A percentile compares a stretch with the other conserved stretches of the same genome.
Conservation (phyloP, 352 stramenopile species). For the Peronospora farinosa region DNA sequence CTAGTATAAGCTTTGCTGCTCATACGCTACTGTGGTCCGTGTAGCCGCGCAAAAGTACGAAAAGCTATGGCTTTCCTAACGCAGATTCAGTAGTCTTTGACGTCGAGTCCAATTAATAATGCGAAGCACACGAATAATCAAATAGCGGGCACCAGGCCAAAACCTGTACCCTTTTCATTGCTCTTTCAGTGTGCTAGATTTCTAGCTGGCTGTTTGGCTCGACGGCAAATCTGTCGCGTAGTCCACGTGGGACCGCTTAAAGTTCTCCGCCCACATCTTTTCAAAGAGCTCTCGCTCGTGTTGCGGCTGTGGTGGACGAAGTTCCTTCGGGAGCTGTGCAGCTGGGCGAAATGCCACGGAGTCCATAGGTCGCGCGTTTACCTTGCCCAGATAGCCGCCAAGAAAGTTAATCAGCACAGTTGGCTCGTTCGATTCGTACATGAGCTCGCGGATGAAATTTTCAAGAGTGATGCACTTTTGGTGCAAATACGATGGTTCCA, state of each 20-base stretch:
- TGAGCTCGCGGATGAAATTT: slow-evolving; percentile 84
- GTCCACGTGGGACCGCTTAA: slow-evolving; percentile 85
- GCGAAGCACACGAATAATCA: slow-evolving; percentile 29
- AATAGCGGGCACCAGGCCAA: slow-evolving; percentile 11
- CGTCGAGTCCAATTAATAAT: slow-evolving; percentile 21
- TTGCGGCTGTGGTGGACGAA: slow-evolving; percentile 89
- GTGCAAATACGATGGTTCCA: slow-evolving; percentile 82
- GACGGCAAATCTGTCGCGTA: slow-evolving; percentile 33
- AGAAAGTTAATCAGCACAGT: slow-evolving; percentile 75
- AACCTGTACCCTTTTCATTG: slow-evolving; percentile 7
- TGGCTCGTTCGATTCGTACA: slow-evolving; percentile 83
- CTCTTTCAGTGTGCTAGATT: slow-evolving; percentile 3
- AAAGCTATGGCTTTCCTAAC: background rate
- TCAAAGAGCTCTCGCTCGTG: slow-evolving; percentile 94
- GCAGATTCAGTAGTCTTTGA: slow-evolving; percentile 3
- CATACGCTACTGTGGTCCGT: slow-evolving; percentile 6
- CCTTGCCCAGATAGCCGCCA: slow-evolving; percentile 64
- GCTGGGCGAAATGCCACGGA: slow-evolving; percentile 53
- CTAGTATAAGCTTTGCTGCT: slow-evolving; percentile 55
- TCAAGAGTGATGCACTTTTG: slow-evolving; percentile 86
- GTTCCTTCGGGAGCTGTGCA: slow-evolving; percentile 77
- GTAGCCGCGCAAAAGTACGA: background rate
- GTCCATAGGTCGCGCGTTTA: slow-evolving; percentile 70
- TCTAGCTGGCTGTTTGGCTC: slow-evolving; percentile 20
- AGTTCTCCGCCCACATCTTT: slow-evolving; percentile 96